A percentile compares a stretch with the other conserved stretches of the same genome.
These are phyloP conservation scores for Fonsecaea erecta DNA, from an alignment of 2,329 filamentous ascomycete genomes.

Conservation along the genomic window DNA sequence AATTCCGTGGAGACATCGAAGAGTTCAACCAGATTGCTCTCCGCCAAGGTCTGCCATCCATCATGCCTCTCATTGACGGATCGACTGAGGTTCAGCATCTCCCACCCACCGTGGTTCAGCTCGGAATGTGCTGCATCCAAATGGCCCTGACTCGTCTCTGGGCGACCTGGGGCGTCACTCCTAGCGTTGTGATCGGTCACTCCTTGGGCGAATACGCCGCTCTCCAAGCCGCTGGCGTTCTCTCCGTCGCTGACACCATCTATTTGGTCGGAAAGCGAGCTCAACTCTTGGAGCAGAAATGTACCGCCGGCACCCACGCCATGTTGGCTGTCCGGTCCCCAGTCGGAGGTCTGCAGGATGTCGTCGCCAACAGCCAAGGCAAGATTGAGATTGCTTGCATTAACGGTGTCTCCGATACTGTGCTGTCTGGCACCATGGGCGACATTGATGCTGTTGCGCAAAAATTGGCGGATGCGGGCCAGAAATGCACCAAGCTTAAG, in stretches of 20 bases:
- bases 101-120: constrained; percentile 43
- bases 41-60: constrained; percentile 45
- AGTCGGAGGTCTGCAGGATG: constrained; percentile 42
- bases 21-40: constrained; percentile 43
- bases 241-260: constrained; percentile 46
- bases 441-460: constrained; percentile 47
- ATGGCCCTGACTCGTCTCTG: constrained; percentile 47
- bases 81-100: constrained; percentile 42
- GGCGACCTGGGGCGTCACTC: constrained; percentile 45
- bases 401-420: constrained; percentile 51
- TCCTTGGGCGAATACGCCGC: constrained; percentile 51
- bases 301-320: constrained; percentile 48
- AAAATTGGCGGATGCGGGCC: constrained; percentile 43
- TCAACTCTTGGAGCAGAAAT: constrained; percentile 47
- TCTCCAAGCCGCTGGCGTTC: constrained; percentile 45
- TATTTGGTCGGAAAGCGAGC: constrained; percentile 49
- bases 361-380: constrained; percentile 38
- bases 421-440: constrained; percentile 46
- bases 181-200: constrained; percentile 49
- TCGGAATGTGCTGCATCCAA: constrained; percentile 47
- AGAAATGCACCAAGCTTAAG: constrained; percentile 50
- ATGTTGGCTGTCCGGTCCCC: constrained; percentile 52
- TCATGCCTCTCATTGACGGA: constrained; percentile 45
- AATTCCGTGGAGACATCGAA: constrained; percentile 43
- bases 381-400: constrained; percentile 47